Evolutionary conservation across 768 basidiomycete species (phyloP), one percentile per base, ranked within the genome.

Genomic region (Suillus lakei): DNA sequence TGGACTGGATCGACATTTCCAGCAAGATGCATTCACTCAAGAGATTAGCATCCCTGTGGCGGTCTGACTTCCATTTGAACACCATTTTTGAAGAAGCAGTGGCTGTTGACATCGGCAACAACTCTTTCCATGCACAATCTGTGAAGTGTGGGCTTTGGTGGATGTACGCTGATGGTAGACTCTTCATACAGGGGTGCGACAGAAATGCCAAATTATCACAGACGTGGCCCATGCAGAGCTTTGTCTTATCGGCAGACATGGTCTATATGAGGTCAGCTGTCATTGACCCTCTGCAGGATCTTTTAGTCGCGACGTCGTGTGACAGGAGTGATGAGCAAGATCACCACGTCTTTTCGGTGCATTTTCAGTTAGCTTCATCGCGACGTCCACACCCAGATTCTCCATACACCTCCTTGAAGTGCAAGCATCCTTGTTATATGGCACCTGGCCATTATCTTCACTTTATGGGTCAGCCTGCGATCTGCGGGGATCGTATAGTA

Each of bases 271-370:
- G 1, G 5, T 58, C 23, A 58, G 13, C 26, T 26, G 23, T 38
- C 8, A 1, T 58, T 0, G 55, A 58, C 36, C 55, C 55, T 26
- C 34, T 58, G 2, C 55, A 58, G 36, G 34, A 38, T 23, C 55
- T 38, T 58, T n/a, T 12, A 4, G 34, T 56, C 4, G 1, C 8
- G 5, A 8, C 16, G 8, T 56, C 23, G 8, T 23, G 2, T 28
- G 2, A 4, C 0, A 1, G 1, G n/a, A 1, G 0, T 36, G 0
- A n/a, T 5, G 7, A 1, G 0, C 36, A 5, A 38, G 36, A 18
- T 18, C 5, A 1, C 9, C 5, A 9, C 23, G 9, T 38, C 55
- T 38, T 58, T 58, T 26, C 23, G 34, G 15, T 58, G 34, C 7
- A 1, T 16, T 58, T 58, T 38, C 36, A 16, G 4, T 10, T 5